A percentile compares a stretch with the other conserved stretches of the same genome.
Conservation (phyloP, 2,329 filamentous ascomycete species). For the Aspergillus arachidicola region DNA sequence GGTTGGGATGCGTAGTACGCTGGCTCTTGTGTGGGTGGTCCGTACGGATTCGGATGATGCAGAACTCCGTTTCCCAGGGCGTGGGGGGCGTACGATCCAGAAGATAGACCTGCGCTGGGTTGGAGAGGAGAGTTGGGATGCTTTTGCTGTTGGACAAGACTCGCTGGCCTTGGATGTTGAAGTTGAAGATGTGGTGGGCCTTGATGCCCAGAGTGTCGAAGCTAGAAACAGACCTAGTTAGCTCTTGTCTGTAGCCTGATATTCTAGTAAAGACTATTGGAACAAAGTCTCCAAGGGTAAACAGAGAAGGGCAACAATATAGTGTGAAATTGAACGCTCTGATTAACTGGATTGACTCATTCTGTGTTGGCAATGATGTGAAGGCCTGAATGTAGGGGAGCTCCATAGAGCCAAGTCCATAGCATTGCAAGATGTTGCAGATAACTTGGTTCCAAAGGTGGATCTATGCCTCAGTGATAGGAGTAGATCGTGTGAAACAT, state of each 20-base stretch:
- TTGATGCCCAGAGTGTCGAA: slow-evolving; percentile 37
- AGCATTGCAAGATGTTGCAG: background rate
- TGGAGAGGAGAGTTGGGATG: slow-evolving; percentile 64
- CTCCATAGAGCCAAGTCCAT: background rate
- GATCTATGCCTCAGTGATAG: background rate
- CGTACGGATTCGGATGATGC: slow-evolving; percentile 64
- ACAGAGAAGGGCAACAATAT: background rate
- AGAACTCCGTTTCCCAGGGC: slow-evolving; percentile 45
- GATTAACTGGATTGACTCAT: background rate
- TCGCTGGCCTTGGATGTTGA: slow-evolving; percentile 32
- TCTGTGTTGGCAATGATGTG: background rate
- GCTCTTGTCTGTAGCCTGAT: slow-evolving; percentile 1
- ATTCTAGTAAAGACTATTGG: background rate
- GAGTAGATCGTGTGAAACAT: background rate
- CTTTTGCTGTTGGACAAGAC: slow-evolving; percentile 32
- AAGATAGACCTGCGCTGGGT: slow-evolving; percentile 47
- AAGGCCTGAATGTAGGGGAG: background rate
- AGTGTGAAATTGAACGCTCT: background rate
- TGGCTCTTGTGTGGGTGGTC: slow-evolving; percentile 68
- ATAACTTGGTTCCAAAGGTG: background rate
- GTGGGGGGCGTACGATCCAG: slow-evolving; percentile 35
- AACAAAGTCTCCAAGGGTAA: background rate
- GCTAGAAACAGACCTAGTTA: slow-evolving; percentile 23
- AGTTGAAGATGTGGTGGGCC: slow-evolving; percentile 34
- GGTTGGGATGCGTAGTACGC: slow-evolving; percentile 76